Evolutionary conservation across 2,329 filamentous ascomycete genomes (phyloP), one percentile per base, ranked within the genome.

Genomic region (Ilyonectria mors-panacis): DNA sequence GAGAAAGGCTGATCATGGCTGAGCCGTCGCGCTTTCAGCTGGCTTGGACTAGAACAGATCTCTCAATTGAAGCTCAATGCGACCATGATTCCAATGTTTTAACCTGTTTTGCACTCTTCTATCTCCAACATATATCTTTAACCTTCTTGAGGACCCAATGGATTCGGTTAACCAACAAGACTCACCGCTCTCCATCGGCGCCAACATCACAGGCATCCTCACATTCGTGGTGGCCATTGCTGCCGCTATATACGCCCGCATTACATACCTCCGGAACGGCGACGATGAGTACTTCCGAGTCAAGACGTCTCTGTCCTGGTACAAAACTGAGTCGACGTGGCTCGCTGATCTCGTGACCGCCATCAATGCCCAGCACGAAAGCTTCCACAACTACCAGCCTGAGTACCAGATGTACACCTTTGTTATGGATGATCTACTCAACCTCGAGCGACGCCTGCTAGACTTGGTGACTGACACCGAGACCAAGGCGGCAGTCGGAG

Each of bases 361-460:
- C 21, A 73, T 78, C 53, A 72, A 75, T 17, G 69, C 71, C 2
- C 73, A 76, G 58, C 68, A 76, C 6, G 69, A 77, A 19, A 58
- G 71, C 15, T 73, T 73, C 15, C 66, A 72, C 26, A 53, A 63
- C 7, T 66, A 73, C 17, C 77, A 77, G 53, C 77, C 78, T n/a
- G 82, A 85, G 66, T 80, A 82, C 59, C 80, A 85, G 59, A 85
- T 86, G 82, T 85, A 83, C 70, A 74, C 72, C 1, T 85, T 85
- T 64, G 82, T 85, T 10, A 82, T 86, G 79, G 84, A 86, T 37
- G 81, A 85, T 63, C 69, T 85, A 33, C 65, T 81, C 26, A 83
- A 80, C 57, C 75, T 86, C 17, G 83, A 85, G 72, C 78, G 81
- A 69, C 77, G 83, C 15, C 73, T 85, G 44, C 73, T 86, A 7